A percentile compares a stretch with the other conserved stretches of the same genome.
Evolutionary conservation across 2,329 filamentous ascomycete genomes (phyloP).

Genomic region (Aspergillus flavus): DNA sequence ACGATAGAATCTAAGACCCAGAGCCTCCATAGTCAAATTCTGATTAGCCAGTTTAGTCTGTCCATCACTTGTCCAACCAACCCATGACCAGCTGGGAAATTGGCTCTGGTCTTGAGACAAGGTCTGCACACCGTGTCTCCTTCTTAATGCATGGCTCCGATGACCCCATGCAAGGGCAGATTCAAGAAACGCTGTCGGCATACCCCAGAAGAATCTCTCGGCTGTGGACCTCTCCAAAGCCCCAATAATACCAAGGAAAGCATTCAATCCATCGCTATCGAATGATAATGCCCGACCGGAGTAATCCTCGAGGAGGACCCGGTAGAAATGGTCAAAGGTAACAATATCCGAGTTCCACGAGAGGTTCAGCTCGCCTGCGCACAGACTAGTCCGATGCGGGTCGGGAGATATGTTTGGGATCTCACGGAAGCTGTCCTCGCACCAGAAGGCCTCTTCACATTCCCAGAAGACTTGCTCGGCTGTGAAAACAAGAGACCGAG

Average conservation of each 20-base stretch:
- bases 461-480: constrained; percentile 1
- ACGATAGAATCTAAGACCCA: not conserved
- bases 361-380: not conserved
- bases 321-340: not conserved
- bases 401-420: not conserved
- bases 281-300: not conserved
- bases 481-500: not conserved
- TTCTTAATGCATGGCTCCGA: not conserved
- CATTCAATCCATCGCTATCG: not conserved
- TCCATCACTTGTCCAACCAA: constrained; percentile 1
- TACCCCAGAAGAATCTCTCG: not conserved
- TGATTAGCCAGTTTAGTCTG: constrained; percentile 1
- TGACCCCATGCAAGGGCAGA: constrained; percentile 1
- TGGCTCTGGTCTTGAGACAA: not conserved
- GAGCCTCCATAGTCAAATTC: not conserved
- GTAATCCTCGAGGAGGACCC: not conserved
- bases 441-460: not conserved
- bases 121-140: not conserved
- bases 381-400: not conserved
- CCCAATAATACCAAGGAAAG: not conserved
- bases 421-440: not conserved
- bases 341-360: not conserved
- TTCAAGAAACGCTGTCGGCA: constrained; percentile 1
- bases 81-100: constrained; percentile 3
- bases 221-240: not conserved